These are phyloP conservation scores for Sporothrix globosa DNA, from an alignment of 2,329 filamentous ascomycete genomes.

Conservation along the genomic window DNA sequence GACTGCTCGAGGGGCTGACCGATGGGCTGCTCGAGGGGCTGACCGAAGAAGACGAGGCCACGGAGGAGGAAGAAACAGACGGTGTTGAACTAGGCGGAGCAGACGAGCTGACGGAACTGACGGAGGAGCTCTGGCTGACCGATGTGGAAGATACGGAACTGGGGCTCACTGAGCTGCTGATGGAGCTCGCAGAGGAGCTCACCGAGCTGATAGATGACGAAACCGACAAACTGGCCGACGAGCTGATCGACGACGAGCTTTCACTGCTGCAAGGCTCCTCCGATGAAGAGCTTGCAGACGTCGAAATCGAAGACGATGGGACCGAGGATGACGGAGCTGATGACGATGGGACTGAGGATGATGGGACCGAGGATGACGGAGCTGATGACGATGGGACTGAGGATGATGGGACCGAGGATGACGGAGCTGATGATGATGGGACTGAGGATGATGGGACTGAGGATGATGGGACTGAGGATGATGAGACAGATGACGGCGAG, in stretches of 20 bases:
- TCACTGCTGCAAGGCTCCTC: slow-evolving; percentile 6
- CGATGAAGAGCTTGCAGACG: background rate
- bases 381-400: background rate
- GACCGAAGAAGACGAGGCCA: no score
- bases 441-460: no score
- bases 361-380: no score
- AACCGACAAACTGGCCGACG: background rate
- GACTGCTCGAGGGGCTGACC: no score
- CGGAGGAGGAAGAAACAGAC: no score
- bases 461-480: no score
- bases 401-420: no score
- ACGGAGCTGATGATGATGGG: background rate
- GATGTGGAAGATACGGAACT: background rate
- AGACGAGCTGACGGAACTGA: no score
- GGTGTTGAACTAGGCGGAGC: no score
- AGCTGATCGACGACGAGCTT: background rate
- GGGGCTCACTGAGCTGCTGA: background rate
- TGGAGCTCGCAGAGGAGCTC: background rate
- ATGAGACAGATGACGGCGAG: no score
- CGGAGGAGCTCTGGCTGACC: background rate
- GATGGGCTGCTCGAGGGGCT: no score
- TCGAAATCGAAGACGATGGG: background rate
- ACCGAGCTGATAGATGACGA: background rate
- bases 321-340: background rate
- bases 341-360: background rate